phyloP scores from a whole-genome alignment of 352 stramenopile species.

The Thalassiosira ordinaria region DNA sequence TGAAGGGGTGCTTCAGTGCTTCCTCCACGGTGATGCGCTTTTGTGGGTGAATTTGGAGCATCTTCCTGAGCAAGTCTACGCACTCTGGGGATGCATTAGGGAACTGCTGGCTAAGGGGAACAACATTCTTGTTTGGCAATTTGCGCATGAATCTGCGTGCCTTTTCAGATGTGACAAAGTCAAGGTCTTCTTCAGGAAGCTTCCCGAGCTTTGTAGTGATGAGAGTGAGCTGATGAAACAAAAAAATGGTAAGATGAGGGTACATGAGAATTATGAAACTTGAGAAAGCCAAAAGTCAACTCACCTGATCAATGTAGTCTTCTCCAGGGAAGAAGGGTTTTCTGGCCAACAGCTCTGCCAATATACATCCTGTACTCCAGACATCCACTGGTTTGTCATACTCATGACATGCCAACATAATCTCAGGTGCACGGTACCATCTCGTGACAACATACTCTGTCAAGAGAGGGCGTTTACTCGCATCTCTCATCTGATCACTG shows the following conservation, averaged over 20 bases:
- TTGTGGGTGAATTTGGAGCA: constrained; percentile 92
- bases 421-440: constrained; percentile 95
- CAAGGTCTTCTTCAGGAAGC: constrained; percentile 92
- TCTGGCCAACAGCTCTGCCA: constrained; percentile 96
- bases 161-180: constrained; percentile 96
- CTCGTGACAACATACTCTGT: constrained; percentile 90
- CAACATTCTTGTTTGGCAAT: constrained; percentile 79
- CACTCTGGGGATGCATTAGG: constrained; percentile 83
- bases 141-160: constrained; percentile 89
- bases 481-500: constrained; percentile 61
- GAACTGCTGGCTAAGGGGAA: constrained; percentile 83
- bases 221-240: constrained; percentile 90
- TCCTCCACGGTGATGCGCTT: constrained; percentile 96
- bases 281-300: constrained; percentile 65
- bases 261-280: constrained; percentile 71
- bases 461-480: constrained; percentile 60
- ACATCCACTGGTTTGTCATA: constrained; percentile 98
- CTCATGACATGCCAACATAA: constrained; percentile 98
- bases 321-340: constrained; percentile 98
- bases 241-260: constrained; percentile 76
- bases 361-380: constrained; percentile 98
- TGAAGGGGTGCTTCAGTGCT: constrained; percentile 95
- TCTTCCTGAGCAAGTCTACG: constrained; percentile 88
- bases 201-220: constrained; percentile 97
- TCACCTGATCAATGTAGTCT: constrained; percentile 99